These are phyloP conservation scores for Phaseolus coccineus DNA, from an alignment of 331 rosid genomes.

Conservation along the genomic window DNA sequence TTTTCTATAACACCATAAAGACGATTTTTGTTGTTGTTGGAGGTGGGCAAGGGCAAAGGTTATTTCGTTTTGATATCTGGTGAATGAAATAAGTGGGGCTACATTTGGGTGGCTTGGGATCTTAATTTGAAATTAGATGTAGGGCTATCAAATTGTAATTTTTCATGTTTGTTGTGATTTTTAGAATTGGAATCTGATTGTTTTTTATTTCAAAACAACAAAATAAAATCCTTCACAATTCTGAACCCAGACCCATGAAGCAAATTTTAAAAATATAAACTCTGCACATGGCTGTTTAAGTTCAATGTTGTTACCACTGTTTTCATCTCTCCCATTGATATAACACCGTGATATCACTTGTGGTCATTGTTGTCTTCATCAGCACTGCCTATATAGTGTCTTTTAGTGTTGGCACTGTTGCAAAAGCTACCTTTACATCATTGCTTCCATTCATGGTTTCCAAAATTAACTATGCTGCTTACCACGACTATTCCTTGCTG, in stretches of 20 bases:
- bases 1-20: too few species aligned
- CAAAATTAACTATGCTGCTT: neutral
- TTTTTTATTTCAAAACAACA: neutral
- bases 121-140: slow-evolving; percentile 5
- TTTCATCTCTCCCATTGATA: too few species aligned
- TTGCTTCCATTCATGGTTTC: neutral
- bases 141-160: neutral
- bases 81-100: neutral
- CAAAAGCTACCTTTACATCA: too few species aligned
- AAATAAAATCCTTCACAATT: neutral
- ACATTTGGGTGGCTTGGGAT: neutral
- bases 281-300: neutral
- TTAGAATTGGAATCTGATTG: neutral
- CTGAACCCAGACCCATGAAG: neutral
- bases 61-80: neutral
- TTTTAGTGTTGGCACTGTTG: neutral
- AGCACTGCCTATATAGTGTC: neutral
- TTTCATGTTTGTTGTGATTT: neutral
- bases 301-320: neutral
- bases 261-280: neutral
- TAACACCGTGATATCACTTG: neutral
- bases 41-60: neutral
- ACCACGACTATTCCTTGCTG: neutral
- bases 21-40: neutral
- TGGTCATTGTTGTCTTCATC: neutral